Evolutionary conservation across 2,329 filamentous ascomycete genomes (phyloP), one percentile per base, ranked within the genome.

Genomic region (Beauveria pseudobassiana): DNA sequence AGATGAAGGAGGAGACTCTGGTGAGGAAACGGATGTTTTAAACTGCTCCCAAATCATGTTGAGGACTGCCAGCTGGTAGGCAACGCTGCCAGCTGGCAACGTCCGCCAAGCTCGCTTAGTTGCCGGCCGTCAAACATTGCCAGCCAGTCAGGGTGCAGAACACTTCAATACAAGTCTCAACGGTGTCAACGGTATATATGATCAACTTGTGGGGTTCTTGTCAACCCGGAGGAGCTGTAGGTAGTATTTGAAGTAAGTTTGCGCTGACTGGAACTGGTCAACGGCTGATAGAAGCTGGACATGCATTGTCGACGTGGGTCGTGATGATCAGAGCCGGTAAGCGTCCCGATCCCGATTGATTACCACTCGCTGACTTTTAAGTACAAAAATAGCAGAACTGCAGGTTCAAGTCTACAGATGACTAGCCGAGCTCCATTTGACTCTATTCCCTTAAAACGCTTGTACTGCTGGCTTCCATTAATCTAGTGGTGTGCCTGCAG

Each of bases 51-150:
- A 20, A 18, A 53, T n/a, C 6, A 40, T 54, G 18, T 61, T 54
- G 42, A 42, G 28, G 10, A 38, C n/a, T 8, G 30, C 18, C 59
- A 62, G 52, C 59, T 62, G 59, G 43, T 45, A 45, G 26, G 2
- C 20, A 6, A 22, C n/a, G 7, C 28, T 46, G 59, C 59, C 59
- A 62, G 59, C 59, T 62, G 59, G 43, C 51, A 55, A 28, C 42
- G 22, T 28, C 26, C 24, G 57, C 49, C 59, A 54, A 28, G 22
- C 46, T 54, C 49, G 50, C 59, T 54, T 49, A 42, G n/a, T 28
- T 53, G 57, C 26, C 38, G 14, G 48, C 24, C 40, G 16, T 20
- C 26, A 60, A 60, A 60, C 57, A 60, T 46, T 14, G 12, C 5
- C 20, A 22, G 42, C 57, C 48, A 52, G n/a, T 52, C 7, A 30